Base-by-base conservation (phyloP, 441 rosid species). In the Jatropha multifida region DNA sequence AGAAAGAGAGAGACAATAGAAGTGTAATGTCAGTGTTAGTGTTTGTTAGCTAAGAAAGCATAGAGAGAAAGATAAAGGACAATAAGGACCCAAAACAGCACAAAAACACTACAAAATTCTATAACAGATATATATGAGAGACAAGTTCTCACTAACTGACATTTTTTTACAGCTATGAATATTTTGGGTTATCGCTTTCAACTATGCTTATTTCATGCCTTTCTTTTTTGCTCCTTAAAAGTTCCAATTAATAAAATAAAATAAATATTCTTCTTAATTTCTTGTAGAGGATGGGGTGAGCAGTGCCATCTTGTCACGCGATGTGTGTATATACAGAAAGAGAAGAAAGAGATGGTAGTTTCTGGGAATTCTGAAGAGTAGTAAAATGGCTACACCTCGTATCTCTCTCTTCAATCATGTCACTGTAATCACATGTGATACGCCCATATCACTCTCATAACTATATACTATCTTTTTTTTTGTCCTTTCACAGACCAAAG, bases 111-210 rank as follows among this genome's bases (percentile, higher is more conserved):
- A 58, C 59, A 71, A 51, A 70, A 74, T 61, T 68, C 69, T 80
- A 55, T 44, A 40, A 26, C 52, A 66, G 54, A 59, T 20, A 76
- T 13, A 32, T 32, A 32, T 32, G 69, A 68, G 63, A 38, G 74
- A 60, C 41, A 75, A 41, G 18, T 73, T 68, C 23, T 66, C 77
- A 64, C 49, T 49, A 78, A 72, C 69, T 37, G 83, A 79, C 82
- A 81, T 59, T 59, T 26, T 8, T 51, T 68, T 10, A 79, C 81
- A 76, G 83, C 81, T 78, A 78, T 72, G 41, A 72, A 32, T 49
- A 59, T 38, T 55, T 42, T 64, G 71, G 76, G 62, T 38, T 64
- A 77, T 81, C 56, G 58, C 60, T 78, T 78, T 80, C 80, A 52
- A 11, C 27, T 8, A 73, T 13, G 37, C 27, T 17, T 20, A 73